A percentile compares a stretch with the other conserved stretches of the same genome.
Evolutionary conservation across 306 rosid genomes (phyloP).

Genomic region (Vigna radiata): DNA sequence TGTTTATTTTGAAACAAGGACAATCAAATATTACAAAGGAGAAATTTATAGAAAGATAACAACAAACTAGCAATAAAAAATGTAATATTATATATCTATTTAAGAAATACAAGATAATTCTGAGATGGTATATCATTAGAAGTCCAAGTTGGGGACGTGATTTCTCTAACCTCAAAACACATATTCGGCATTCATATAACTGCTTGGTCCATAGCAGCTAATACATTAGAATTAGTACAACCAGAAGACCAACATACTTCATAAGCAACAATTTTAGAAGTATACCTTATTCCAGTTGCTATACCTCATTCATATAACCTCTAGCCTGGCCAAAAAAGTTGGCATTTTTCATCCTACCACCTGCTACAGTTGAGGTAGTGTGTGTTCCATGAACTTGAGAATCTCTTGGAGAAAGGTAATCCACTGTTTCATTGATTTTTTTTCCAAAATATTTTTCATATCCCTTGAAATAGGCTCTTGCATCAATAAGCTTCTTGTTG

Average conservation of each 20-base stretch:
- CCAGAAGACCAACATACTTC: conserved; percentile 78
- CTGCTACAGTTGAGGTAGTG: conserved; percentile 81
- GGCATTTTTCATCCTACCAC: conserved; percentile 53
- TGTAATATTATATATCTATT: too few relatives aligned
- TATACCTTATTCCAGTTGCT: conserved; percentile 69
- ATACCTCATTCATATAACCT: too few relatives aligned
- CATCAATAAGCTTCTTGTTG: conserved; percentile 78
- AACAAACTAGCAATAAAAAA: too few relatives aligned
- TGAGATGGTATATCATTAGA: too few relatives aligned
- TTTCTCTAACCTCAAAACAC: too few relatives aligned
- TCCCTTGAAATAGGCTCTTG: conserved; percentile 63
- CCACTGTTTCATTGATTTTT: conserved; percentile 55
- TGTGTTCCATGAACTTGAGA: conserved; percentile 77
- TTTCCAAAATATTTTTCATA: conserved; percentile 63
- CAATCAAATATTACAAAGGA: too few relatives aligned
- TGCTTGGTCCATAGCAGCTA: conserved; percentile 74
- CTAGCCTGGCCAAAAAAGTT: conserved; percentile 56
- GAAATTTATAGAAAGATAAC: too few relatives aligned
- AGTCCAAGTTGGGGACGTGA: too few relatives aligned
- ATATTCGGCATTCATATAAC: conserved; percentile 10
- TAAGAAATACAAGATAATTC: too few relatives aligned
- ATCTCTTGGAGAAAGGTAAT: conserved; percentile 67
- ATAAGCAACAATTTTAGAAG: conserved; percentile 72
- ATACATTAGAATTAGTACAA: conserved; percentile 66
- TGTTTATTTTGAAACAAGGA: too few relatives aligned